Base-by-base conservation (phyloP, 2,329 filamentous ascomycete species). In the Fusarium pseudograminearum region DNA sequence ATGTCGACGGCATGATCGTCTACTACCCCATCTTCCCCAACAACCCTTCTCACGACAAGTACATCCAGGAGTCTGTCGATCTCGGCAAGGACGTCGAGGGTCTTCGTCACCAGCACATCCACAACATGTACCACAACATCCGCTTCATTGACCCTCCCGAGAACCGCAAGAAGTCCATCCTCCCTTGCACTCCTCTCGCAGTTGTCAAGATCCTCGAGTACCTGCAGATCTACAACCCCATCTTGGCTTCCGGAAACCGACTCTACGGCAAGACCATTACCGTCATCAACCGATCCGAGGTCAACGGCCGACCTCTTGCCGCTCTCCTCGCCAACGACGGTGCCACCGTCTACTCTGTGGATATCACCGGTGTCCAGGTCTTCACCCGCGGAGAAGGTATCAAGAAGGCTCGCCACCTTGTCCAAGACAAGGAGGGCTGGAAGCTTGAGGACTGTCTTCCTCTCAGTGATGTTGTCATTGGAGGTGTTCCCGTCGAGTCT, bases 121-220 rank as follows among this genome's bases (percentile, higher is more conserved):
- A 95, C 88, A 99, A 99, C 87, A 98, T 99, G 94, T 99, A 98
- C 83, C 93, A 98, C 85, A 99, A 99, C 83, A 89, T 97, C 75
- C 93, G 96, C 71, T 98, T 94, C 84, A 86, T 99, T 59, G 96
- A 99, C 81, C 84, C 90, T 26, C 91, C 91, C 7, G 80, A 85
- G 44, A 92, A 93, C 79, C 85, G 84, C 61, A 92, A 93, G 80
- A 98, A 99, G 84, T 97, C 91, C 50, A 93, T 98, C 71, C 84
- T 99, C 54, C 96, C 96, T 7, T 99, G 96, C 85, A 99, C 96
- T 4, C 96, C 96, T 18, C 87, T 99, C 26, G 96, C 96, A 28
- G 91, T 97, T 64, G 93, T 98, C 84, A 99, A 99, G 86, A 97
- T 98, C 72, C 87, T 99, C 65, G 96, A 99, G 82, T 90, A 97